A percentile compares a stretch with the other conserved stretches of the same genome.
Conservation (phyloP, 2,329 filamentous ascomycete species). For the Fonsecaea monophora region DNA sequence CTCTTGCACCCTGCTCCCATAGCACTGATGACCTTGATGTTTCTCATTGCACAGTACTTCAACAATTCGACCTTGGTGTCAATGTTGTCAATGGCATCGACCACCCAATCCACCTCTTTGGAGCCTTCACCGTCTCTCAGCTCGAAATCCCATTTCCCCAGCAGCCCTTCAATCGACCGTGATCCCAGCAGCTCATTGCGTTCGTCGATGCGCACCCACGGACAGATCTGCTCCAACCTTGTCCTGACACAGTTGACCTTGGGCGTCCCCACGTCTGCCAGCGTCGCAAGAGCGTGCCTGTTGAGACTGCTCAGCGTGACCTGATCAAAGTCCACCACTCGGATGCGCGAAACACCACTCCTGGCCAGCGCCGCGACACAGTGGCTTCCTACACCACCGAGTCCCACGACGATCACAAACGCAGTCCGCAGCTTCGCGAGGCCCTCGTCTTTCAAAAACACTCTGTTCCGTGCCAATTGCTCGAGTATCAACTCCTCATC, state of each 20-base stretch:
- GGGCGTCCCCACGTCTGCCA: conserved; percentile 89
- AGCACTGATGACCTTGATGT: conserved; percentile 83
- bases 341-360: conserved; percentile 85
- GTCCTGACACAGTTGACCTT: conserved; percentile 87
- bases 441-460: conserved; percentile 85
- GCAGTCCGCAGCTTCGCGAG: conserved; percentile 78
- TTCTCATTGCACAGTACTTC: conserved; percentile 81
- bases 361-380: conserved; percentile 83
- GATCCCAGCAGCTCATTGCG: conserved; percentile 82
- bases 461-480: conserved; percentile 89
- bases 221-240: conserved; percentile 82
- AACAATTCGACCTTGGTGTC: conserved; percentile 92
- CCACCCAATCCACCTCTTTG: conserved; percentile 77
- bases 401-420: conserved; percentile 89
- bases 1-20: conserved; percentile 98
- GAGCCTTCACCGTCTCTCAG: conserved; percentile 56
- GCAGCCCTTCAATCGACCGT: conserved; percentile 67
- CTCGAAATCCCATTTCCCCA: conserved; percentile 68
- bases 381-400: conserved; percentile 94
- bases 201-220: conserved; percentile 90
- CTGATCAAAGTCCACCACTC: conserved; percentile 96
- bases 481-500: conserved; percentile 86
- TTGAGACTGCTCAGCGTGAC: conserved; percentile 94
- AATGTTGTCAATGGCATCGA: conserved; percentile 98
- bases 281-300: conserved; percentile 90